Base-by-base conservation (phyloP, 2,329 filamentous ascomycete genomes). In the Chrysosporium queenslandicum region DNA sequence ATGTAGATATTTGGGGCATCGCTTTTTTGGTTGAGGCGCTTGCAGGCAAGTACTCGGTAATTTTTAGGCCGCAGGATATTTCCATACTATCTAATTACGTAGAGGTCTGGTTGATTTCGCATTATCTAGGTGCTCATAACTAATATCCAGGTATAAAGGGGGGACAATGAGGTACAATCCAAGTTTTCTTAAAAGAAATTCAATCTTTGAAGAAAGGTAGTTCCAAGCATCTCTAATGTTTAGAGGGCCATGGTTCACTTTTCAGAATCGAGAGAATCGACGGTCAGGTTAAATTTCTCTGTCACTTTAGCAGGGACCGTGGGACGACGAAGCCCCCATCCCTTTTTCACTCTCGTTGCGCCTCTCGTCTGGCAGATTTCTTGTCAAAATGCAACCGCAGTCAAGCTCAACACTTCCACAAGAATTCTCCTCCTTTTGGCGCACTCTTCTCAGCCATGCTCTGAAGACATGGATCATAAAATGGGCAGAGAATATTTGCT, bases 401-500 rank as follows among this genome's bases (percentile, higher is more conserved):
- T 34, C 27, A n/a, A 34, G 27, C 21, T 46, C 43, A 21, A 21
- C 43, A 11, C n/a, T 46, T 20, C 9, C 16, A 20, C 43, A 21
- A 9, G 27, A 11, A 14, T 9, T 3, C 34, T 4, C 30, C 59
- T 21, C 54, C 43, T 39, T 59, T 59, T 50, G 58, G 54, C 58
- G 3, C 55, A 41, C 27, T 61, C 18, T 34, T 57, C 25, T 20
- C 52, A 37, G 56, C 68, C 68, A 70, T 54, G 61, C 53, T 40
- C 56, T 57, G 48, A 70, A 65, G 16, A 66, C 52, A 57, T 66
- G 60, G 30, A 71, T 66, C 55, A 70, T 66, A 40, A 69, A 65
- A 58, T 68, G 64, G 9, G 67, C 68, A 27, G 67, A 66, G 23
- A 64, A 68, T 7, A 69, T 63, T 55, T 70, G 66, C 58, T 71